These are phyloP conservation scores for Colletotrichum cereale DNA, from an alignment of 2,329 filamentous ascomycete genomes.

Conservation along the genomic window DNA sequence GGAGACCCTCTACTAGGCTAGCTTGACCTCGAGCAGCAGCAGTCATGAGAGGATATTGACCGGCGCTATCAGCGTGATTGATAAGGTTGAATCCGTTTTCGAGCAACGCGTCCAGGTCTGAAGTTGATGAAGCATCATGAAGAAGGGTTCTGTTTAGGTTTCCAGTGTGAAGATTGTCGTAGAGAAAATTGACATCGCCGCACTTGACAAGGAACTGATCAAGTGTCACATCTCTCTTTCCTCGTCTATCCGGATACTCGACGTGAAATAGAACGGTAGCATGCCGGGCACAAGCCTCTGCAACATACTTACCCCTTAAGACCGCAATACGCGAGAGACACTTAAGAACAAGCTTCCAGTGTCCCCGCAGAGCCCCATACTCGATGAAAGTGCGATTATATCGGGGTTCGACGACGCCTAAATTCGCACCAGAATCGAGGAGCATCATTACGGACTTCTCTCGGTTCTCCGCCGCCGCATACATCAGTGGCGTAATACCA, in stretches of 20 bases:
- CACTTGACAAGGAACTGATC: neutral
- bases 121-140: neutral
- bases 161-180: rapidly evolving
- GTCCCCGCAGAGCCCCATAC: neutral
- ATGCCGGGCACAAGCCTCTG: neutral
- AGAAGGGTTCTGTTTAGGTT: neutral
- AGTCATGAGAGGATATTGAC: neutral
- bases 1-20: neutral
- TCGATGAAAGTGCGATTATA: neutral
- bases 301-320: neutral
- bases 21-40: rapidly evolving
- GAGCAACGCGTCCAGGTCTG: neutral
- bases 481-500: slow-evolving; percentile 20
- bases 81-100: neutral
- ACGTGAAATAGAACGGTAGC: neutral
- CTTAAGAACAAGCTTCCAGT: slow-evolving; percentile 8
- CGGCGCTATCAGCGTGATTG: neutral
- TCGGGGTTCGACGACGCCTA: rapidly evolving
- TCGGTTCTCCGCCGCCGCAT: neutral
- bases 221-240: neutral
- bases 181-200: neutral
- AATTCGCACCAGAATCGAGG: neutral
- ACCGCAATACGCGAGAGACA: neutral
- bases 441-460: neutral
- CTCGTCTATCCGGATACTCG: rapidly evolving